Base-by-base conservation (phyloP, 108 stramenopile genomes). In the Cyclotella kingstonii region DNA sequence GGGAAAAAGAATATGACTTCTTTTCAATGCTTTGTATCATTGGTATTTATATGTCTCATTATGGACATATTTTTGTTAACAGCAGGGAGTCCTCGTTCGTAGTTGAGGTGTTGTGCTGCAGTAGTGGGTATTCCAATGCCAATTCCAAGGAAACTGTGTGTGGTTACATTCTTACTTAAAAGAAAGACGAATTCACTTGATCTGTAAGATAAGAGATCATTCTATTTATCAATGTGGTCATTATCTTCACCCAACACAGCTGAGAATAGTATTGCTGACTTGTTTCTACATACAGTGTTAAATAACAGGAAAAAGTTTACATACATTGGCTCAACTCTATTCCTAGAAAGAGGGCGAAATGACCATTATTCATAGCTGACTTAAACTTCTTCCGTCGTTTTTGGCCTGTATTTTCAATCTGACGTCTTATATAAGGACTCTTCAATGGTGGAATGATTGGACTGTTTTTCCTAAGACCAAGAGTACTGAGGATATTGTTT, bases 1-100 rank as follows among this genome's bases (percentile, higher is more conserved):
- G 91, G 89, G 5, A 68, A 62, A 53, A 86, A 83, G 57, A 93
- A 91, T 42, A 84, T 93, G 84, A 12, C 43, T 5, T 63, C 83
- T 25, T 91, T 93, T 68, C 78, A 85, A 49, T 55, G 44, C 21
- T 94, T 93, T 77, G 85, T 93, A 10, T 63, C 54, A 10, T 45
- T 85, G 15, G 78, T 87, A 19, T 84, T 87, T 57, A 15, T 81
- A 2, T 84, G 81, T 46, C 59, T 87, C 8, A 73, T 87, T 18
- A 77, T 87, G 70, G 73, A 74, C 36, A 74, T 74, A 5, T 68
- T 74, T 42, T 68, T 74, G 46, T 22, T 74, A 21, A 74, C 73
- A 12, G 60, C n/a, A 4, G 55, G 17, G 5, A n/a, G n/a, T 44
- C 43, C 43, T 44, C n/a, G 43, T n/a, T 44, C n/a, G n/a, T n/a